Evolutionary conservation across 352 stramenopile genomes (phyloP).

Genomic region (Phytophthora megakarya): DNA sequence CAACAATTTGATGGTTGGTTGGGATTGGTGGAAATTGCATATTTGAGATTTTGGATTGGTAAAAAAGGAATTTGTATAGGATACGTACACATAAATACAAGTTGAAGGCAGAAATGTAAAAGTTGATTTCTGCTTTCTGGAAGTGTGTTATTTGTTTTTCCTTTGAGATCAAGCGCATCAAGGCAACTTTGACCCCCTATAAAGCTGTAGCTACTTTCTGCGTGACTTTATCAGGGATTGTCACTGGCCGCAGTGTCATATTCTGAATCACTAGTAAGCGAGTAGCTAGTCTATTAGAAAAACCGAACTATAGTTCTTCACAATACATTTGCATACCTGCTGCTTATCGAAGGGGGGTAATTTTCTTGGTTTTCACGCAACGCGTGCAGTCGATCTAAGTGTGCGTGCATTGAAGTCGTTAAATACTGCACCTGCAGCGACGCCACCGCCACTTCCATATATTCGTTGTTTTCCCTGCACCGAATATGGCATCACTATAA

Average conservation of each 20-base stretch:
- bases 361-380: conserved; percentile 12
- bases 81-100: too few relatives aligned
- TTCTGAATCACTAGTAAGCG: background rate
- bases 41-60: background rate
- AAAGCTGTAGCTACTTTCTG: too few relatives aligned
- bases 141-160: too few relatives aligned
- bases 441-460: conserved; percentile 18
- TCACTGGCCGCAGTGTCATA: background rate
- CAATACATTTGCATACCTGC: conserved; percentile 7
- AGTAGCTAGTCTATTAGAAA: background rate
- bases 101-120: too few relatives aligned
- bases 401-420: conserved; percentile 11
- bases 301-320: background rate
- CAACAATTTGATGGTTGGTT: background rate
- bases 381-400: conserved; percentile 13
- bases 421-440: conserved; percentile 25
- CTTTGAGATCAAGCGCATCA: too few relatives aligned
- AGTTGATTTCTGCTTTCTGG: too few relatives aligned
- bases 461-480: conserved; percentile 12
- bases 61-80: too few relatives aligned
- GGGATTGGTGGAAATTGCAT: background rate
- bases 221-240: too few relatives aligned
- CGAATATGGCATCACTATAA: background rate
- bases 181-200: too few relatives aligned
- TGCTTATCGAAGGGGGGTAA: background rate